Conservation (phyloP, 208 protist genomes). For the Histomonas meleagridis region DNA sequence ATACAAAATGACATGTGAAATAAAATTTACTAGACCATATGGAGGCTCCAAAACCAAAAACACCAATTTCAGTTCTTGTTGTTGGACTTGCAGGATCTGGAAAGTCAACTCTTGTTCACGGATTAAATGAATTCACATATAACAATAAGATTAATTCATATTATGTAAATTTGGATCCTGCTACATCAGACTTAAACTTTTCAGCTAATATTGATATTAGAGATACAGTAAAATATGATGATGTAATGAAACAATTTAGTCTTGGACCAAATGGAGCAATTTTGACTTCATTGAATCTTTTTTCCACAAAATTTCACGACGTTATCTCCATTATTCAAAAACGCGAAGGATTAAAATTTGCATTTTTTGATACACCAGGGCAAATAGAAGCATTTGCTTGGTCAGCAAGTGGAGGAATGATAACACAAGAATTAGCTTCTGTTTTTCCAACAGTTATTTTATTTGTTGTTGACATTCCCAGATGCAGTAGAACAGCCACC, state of each 20-base stretch:
- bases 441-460: constrained; percentile 25
- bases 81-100: constrained; percentile 34
- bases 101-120: neutral
- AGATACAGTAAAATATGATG: constrained; percentile 19
- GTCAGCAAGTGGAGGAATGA: constrained; percentile 37
- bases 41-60: neutral
- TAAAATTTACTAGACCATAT: no score
- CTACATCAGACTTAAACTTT: neutral
- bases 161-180: constrained; percentile 36
- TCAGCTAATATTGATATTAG: constrained; percentile 30
- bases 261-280: constrained; percentile 36
- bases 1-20: no score
- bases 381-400: constrained; percentile 36
- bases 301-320: constrained; percentile 35
- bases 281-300: constrained; percentile 39
- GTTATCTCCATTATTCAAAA: neutral
- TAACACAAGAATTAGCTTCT: constrained; percentile 22
- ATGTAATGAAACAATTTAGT: constrained; percentile 34
- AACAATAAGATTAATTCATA: constrained; percentile 19
- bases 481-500: neutral
- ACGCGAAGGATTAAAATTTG: neutral
- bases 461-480: constrained; percentile 20
- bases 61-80: neutral
- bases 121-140: neutral
- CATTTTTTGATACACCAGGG: constrained; percentile 30